These are phyloP conservation scores for Aspergillus nanangensis DNA, from an alignment of 495 filamentous ascomycete species.

Conservation along the genomic window DNA sequence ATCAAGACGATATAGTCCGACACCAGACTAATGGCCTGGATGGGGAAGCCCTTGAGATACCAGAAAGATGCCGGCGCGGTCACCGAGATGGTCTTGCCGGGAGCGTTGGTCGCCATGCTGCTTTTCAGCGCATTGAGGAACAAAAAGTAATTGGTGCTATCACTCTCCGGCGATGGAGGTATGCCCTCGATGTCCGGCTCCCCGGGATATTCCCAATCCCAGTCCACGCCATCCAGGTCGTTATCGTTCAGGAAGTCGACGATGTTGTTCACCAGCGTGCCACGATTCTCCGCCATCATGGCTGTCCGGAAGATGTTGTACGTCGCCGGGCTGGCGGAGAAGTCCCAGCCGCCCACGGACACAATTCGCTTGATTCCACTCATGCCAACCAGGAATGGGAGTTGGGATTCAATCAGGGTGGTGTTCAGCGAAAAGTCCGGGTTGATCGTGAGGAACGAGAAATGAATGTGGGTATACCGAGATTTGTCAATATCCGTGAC, in stretches of 20 bases:
- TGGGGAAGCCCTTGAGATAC: conserved; percentile 29
- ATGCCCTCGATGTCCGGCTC: conserved; percentile 35
- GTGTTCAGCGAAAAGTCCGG: too few relatives aligned
- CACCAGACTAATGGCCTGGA: conserved; percentile 1
- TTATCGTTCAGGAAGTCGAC: conserved; percentile 14
- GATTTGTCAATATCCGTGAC: conserved; percentile 10
- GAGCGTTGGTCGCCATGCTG: conserved; percentile 1
- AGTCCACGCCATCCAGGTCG: conserved; percentile 1
- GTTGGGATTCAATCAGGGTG: too few relatives aligned
- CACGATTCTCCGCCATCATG: too few relatives aligned
- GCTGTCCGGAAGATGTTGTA: too few relatives aligned
- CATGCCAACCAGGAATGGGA: too few relatives aligned
- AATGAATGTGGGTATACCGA: conserved; percentile 13
- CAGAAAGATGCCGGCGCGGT: conserved; percentile 26
- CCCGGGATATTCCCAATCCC: neutral
- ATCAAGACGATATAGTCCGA: conserved; percentile 23
- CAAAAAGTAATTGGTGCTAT: conserved; percentile 5
- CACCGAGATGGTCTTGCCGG: conserved; percentile 9
- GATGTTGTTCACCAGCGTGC: too few relatives aligned
- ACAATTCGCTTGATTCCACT: too few relatives aligned
- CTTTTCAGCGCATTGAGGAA: too few relatives aligned
- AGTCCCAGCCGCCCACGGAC: too few relatives aligned
- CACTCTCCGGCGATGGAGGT: conserved; percentile 8
- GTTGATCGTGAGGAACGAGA: conserved; percentile 6
- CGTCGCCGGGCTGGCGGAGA: too few relatives aligned